Evolutionary conservation across 768 basidiomycete genomes (phyloP).

Genomic region (Panellus pusillus): DNA sequence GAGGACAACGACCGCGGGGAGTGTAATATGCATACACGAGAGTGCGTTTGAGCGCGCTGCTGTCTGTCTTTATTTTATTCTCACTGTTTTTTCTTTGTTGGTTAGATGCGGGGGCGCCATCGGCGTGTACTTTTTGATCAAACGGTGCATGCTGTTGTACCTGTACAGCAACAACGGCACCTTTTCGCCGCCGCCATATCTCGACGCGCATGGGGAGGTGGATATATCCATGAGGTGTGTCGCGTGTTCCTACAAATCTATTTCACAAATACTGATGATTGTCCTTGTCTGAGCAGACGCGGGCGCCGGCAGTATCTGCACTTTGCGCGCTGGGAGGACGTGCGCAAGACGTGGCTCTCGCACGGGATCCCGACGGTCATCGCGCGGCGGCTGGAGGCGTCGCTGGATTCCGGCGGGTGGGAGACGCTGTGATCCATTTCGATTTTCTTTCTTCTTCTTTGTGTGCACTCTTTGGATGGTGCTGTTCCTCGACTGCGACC

Average conservation of each 20-base stretch:
- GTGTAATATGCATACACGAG: conserved; percentile 93
- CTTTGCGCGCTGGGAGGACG: conserved; percentile 83
- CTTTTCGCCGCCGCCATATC: conserved; percentile 84
- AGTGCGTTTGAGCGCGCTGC: conserved; percentile 56
- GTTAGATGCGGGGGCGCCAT: conserved; percentile 85
- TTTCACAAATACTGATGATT: neutral
- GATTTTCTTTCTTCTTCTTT: too few relatives aligned
- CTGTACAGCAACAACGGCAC: conserved; percentile 89
- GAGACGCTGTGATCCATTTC: conserved; percentile 65
- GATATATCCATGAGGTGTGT: conserved; percentile 88
- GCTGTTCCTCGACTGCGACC: too few relatives aligned
- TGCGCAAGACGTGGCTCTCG: conserved; percentile 86
- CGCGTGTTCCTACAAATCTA: neutral
- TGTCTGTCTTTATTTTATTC: conserved; percentile 1
- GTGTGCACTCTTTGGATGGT: too few relatives aligned
- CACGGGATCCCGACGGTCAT: conserved; percentile 90
- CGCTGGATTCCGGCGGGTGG: conserved; percentile 92
- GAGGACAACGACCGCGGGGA: conserved; percentile 71
- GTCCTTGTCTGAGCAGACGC: conserved; percentile 50
- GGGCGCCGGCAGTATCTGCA: conserved; percentile 90
- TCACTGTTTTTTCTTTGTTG: neutral
- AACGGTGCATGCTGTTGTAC: conserved; percentile 87
- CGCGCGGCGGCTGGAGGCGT: conserved; percentile 85
- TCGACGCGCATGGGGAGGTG: conserved; percentile 92
- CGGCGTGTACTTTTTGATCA: conserved; percentile 89